A percentile compares a stretch with the other conserved stretches of the same genome.
Evolutionary conservation across 164 flowering plant species (phyloP).

Genomic region (Umbellularia californica): DNA sequence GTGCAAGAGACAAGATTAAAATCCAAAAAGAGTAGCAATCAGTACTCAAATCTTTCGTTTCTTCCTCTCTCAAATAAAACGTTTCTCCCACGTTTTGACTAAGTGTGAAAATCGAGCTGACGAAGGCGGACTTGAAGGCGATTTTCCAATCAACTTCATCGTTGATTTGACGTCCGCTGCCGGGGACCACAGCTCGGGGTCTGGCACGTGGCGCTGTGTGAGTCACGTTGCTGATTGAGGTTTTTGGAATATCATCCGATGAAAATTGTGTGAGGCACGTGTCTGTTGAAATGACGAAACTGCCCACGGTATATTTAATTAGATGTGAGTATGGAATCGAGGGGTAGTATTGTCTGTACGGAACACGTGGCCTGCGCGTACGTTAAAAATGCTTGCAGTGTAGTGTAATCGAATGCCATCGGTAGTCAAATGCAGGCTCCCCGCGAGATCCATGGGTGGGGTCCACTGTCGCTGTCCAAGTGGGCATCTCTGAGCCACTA

Average conservation of each 20-base stretch:
- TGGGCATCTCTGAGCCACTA: too few relatives aligned
- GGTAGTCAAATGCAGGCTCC: too few relatives aligned
- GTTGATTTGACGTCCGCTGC: not conserved
- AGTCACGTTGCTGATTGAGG: conserved; percentile 3
- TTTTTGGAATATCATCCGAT: not conserved
- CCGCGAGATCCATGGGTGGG: too few relatives aligned
- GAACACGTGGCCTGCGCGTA: too few relatives aligned
- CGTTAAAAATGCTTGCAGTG: too few relatives aligned
- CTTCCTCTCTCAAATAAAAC: not conserved
- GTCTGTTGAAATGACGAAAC: not conserved
- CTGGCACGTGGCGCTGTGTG: not conserved
- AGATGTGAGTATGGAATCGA: too few relatives aligned
- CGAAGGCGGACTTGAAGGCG: not conserved
- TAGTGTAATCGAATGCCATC: too few relatives aligned
- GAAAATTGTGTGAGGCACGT: not conserved
- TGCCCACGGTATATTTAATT: not conserved
- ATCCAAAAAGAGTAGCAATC: not conserved
- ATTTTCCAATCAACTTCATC: not conserved
- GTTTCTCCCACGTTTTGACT: conserved; percentile 1
- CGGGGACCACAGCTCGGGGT: not conserved
- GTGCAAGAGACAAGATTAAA: not conserved
- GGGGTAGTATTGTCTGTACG: too few relatives aligned
- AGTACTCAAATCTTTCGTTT: not conserved
- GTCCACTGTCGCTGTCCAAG: too few relatives aligned
- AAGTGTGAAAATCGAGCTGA: not conserved